A percentile compares a stretch with the other conserved stretches of the same genome.
Conservation (phyloP, 345 rosid species). For the Camelina hispida region DNA sequence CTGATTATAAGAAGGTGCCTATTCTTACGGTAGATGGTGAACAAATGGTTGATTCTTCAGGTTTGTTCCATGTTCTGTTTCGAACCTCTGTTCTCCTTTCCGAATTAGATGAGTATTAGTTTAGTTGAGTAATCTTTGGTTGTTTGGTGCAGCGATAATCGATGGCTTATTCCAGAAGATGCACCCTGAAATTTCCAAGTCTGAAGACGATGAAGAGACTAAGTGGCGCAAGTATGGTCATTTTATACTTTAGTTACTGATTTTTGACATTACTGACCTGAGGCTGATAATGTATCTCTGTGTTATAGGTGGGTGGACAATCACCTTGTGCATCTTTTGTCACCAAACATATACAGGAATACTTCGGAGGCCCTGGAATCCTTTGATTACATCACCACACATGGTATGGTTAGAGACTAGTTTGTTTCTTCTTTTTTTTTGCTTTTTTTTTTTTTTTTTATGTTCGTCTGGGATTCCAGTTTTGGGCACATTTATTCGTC, state of each 20-base stretch:
- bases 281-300: constrained; percentile 21
- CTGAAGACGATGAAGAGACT: constrained; percentile 67
- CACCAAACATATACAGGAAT: constrained; percentile 87
- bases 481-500: background rate
- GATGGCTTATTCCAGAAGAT: constrained; percentile 63
- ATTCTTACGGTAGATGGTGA: constrained; percentile 78
- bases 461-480: background rate
- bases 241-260: background rate
- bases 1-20: constrained; percentile 95
- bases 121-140: constrained; percentile 15
- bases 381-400: constrained; percentile 82
- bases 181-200: constrained; percentile 51
- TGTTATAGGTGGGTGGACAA: constrained; percentile 87
- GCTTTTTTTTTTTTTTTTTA: background rate
- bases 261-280: background rate
- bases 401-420: constrained; percentile 54
- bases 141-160: constrained; percentile 64
- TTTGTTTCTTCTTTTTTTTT: background rate
- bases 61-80: constrained; percentile 41
- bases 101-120: background rate
- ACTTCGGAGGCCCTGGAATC: constrained; percentile 88
- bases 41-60: constrained; percentile 92
- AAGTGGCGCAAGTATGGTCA: constrained; percentile 76
- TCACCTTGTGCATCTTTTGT: constrained; percentile 89
- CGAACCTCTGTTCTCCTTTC: background rate